Percentiles rank a stretch among this genome's conserved stretches.
phyloP scores from a whole-genome alignment of 257 asterid species.

The Haberlea rhodopensis region DNA sequence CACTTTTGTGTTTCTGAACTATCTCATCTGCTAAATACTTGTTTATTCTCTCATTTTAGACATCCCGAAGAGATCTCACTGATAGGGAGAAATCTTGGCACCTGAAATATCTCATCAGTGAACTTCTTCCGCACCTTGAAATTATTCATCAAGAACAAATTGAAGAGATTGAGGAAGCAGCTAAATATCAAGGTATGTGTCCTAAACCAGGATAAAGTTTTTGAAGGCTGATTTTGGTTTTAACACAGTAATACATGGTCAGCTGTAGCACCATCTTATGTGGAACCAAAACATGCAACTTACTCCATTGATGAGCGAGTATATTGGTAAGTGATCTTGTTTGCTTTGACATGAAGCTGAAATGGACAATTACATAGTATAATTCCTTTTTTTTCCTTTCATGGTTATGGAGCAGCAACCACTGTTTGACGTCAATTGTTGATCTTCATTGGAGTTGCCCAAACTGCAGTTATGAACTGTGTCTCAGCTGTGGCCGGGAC shows the following conservation, averaged over 20 bases:
- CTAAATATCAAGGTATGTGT: conserved; percentile 50
- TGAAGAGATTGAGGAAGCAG: conserved; percentile 58
- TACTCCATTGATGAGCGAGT: conserved; percentile 71
- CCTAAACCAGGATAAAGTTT: background rate
- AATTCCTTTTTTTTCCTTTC: conserved; percentile 6
- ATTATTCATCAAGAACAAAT: conserved; percentile 65
- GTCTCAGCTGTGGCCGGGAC: conserved; percentile 72
- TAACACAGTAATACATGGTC: conserved; percentile 27
- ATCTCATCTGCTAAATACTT: conserved; percentile 24
- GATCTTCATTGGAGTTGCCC: too few relatives aligned
- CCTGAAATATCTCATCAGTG: conserved; percentile 54
- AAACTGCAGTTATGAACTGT: conserved; percentile 85
- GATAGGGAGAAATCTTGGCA: conserved; percentile 52
- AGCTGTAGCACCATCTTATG: conserved; percentile 62
- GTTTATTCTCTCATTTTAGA: conserved; percentile 39
- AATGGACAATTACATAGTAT: conserved; percentile 7
- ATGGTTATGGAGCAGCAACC: conserved; percentile 53
- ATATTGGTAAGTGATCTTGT: conserved; percentile 53
- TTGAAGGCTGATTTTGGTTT: background rate
- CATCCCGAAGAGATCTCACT: conserved; percentile 50
- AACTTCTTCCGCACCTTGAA: too few relatives aligned
- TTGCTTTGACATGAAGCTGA: conserved; percentile 18
- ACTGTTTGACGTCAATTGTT: conserved; percentile 93
- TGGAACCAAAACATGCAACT: conserved; percentile 48
- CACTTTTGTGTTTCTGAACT: conserved; percentile 7